Conservation (phyloP, 176 grass and related monocot species). For the Sorghum bicolor region DNA sequence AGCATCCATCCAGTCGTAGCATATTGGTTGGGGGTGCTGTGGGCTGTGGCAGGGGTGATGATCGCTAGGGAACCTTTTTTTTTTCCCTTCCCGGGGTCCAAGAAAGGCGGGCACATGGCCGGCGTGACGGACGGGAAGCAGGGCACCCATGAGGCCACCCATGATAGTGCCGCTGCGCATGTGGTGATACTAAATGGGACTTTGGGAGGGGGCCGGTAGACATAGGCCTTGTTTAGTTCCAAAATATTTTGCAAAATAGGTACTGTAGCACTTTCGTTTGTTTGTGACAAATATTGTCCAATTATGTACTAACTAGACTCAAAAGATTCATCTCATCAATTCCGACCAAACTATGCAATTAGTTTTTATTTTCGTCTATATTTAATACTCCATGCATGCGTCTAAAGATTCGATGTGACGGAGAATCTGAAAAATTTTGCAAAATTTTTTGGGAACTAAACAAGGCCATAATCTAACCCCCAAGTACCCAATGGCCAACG, state of each 20-base stretch:
- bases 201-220: not conserved
- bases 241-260: too few relatives aligned
- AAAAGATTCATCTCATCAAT: too few relatives aligned
- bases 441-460: too few relatives aligned
- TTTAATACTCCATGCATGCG: too few relatives aligned
- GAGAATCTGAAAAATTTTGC: too few relatives aligned
- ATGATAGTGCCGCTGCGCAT: slow-evolving; percentile 41
- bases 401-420: too few relatives aligned
- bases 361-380: too few relatives aligned
- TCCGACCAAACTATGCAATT: too few relatives aligned
- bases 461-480: not conserved
- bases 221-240: too few relatives aligned
- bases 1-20: not conserved
- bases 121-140: slow-evolving; percentile 33
- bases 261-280: too few relatives aligned
- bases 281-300: too few relatives aligned
- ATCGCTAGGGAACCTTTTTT: slow-evolving; percentile 1
- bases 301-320: too few relatives aligned
- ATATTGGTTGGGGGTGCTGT: not conserved
- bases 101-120: slow-evolving; percentile 49
- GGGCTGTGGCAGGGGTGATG: not conserved
- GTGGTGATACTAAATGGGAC: slow-evolving; percentile 2
- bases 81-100: not conserved
- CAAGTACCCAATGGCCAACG: not conserved
- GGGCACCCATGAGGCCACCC: not conserved